Evolutionary conservation across 2,329 filamentous ascomycete species (phyloP).

Genomic region (Ophiostoma ulmi): DNA sequence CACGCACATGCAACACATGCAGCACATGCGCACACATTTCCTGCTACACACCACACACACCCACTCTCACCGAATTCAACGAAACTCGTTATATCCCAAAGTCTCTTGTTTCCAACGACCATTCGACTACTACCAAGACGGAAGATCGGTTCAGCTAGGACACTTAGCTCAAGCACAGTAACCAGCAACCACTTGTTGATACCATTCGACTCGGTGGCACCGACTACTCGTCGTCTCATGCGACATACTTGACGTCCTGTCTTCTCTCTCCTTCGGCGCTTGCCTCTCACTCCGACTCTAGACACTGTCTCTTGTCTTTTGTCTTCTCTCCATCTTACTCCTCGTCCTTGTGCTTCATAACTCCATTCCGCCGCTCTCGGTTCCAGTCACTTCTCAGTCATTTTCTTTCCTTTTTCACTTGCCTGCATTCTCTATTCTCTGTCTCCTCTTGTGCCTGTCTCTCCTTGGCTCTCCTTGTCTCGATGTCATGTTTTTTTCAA

Average conservation of each 20-base stretch:
- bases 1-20: constrained; percentile 12
- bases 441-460: neutral
- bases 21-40: constrained; percentile 5
- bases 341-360: constrained; percentile 3
- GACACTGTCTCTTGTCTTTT: neutral
- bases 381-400: constrained; percentile 11
- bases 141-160: too few species aligned
- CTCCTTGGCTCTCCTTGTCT: constrained; percentile 17
- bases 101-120: constrained; percentile 15
- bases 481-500: neutral
- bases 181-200: neutral
- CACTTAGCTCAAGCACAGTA: neutral
- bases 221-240: constrained; percentile 15
- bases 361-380: constrained; percentile 6
- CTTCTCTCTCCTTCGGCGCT: neutral
- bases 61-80: constrained; percentile 18
- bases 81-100: constrained; percentile 20
- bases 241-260: constrained; percentile 11
- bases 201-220: neutral
- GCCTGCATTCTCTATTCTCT: neutral
- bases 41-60: constrained; percentile 21
- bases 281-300: neutral
- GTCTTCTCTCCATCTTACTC: constrained; percentile 16
- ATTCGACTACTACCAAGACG: neutral
- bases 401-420: constrained; percentile 18